Evolutionary conservation across 2,329 filamentous ascomycete genomes (phyloP).

Genomic region (Bimuria novae-zelandiae): DNA sequence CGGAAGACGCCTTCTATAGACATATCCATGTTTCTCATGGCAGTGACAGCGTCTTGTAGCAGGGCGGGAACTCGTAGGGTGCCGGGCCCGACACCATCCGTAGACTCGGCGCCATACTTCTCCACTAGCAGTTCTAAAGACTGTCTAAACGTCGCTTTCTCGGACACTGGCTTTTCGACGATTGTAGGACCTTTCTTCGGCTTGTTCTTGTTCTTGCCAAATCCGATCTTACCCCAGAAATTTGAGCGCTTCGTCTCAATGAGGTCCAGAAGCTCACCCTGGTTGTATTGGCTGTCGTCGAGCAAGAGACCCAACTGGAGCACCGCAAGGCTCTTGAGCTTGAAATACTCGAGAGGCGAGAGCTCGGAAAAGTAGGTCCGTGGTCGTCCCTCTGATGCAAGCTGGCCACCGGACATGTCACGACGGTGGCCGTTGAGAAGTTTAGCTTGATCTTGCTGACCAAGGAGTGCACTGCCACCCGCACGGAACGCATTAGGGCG

Average conservation of each 20-base stretch:
- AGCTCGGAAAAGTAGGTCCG: slow-evolving; percentile 96
- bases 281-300: slow-evolving; percentile 86
- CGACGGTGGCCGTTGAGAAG: slow-evolving; percentile 72
- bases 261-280: slow-evolving; percentile 88
- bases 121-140: slow-evolving; percentile 87
- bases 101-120: slow-evolving; percentile 94
- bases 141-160: slow-evolving; percentile 89
- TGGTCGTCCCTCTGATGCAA: slow-evolving; percentile 56
- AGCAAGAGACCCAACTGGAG: slow-evolving; percentile 92
- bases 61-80: slow-evolving; percentile 89
- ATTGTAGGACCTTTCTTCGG: slow-evolving; percentile 71
- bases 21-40: slow-evolving; percentile 98
- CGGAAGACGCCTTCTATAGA: slow-evolving; percentile 98
- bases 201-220: slow-evolving; percentile 84
- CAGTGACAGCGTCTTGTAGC: slow-evolving; percentile 90
- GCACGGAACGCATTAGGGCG: slow-evolving; percentile 79
- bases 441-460: slow-evolving; percentile 64
- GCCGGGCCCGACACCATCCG: slow-evolving; percentile 91
- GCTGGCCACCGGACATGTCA: slow-evolving; percentile 62
- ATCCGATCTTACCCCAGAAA: slow-evolving; percentile 97
- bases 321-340: slow-evolving; percentile 92
- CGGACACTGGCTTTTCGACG: slow-evolving; percentile 42
- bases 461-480: slow-evolving; percentile 70
- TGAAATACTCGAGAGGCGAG: slow-evolving; percentile 94
- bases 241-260: slow-evolving; percentile 93